A percentile compares a stretch with the other conserved stretches of the same genome.
phyloP scores from a whole-genome alignment of 2,329 filamentous ascomycete genomes.

The Ceratocystis harringtonii region DNA sequence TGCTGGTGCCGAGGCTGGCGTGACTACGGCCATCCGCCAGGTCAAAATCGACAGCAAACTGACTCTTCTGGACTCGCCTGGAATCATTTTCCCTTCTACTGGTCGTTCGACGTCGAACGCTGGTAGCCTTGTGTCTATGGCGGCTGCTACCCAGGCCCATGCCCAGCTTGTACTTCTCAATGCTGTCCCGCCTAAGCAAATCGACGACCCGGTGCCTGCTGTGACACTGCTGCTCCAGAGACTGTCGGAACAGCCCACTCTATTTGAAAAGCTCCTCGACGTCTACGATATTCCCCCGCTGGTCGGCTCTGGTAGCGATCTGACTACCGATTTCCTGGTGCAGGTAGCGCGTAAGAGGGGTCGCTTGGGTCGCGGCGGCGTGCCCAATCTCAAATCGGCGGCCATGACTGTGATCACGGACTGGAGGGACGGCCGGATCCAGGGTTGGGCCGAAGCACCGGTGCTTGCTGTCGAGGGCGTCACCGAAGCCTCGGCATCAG shows the following conservation, averaged over 20 bases:
- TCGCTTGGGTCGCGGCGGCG: constrained; percentile 70
- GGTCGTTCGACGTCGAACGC: constrained; percentile 26
- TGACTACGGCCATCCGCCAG: constrained; percentile 74
- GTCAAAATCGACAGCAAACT: constrained; percentile 93
- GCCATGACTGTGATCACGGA: constrained; percentile 92
- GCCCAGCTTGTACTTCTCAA: constrained; percentile 79
- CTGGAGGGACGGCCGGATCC: constrained; percentile 88
- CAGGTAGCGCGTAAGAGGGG: constrained; percentile 92
- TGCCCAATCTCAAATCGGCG: constrained; percentile 76
- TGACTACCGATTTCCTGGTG: constrained; percentile 79
- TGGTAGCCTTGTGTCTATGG: constrained; percentile 34
- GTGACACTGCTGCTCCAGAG: constrained; percentile 72
- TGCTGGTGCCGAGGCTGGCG: constrained; percentile 78
- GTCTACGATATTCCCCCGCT: constrained; percentile 77
- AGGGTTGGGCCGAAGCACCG: constrained; percentile 77
- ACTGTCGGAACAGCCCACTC: constrained; percentile 54
- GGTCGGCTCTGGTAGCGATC: constrained; percentile 53
- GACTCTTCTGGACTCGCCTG: constrained; percentile 83
- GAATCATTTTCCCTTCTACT: constrained; percentile 78
- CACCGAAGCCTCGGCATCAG: constrained; percentile 20
- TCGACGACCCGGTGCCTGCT: constrained; percentile 79
- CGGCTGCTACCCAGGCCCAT: constrained; percentile 55
- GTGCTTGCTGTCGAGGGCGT: constrained; percentile 39
- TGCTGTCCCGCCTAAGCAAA: constrained; percentile 83
- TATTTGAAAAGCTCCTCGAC: constrained; percentile 64